Evolutionary conservation across 257 asterid species (phyloP).

Genomic region (Phtheirospermum japonicum): DNA sequence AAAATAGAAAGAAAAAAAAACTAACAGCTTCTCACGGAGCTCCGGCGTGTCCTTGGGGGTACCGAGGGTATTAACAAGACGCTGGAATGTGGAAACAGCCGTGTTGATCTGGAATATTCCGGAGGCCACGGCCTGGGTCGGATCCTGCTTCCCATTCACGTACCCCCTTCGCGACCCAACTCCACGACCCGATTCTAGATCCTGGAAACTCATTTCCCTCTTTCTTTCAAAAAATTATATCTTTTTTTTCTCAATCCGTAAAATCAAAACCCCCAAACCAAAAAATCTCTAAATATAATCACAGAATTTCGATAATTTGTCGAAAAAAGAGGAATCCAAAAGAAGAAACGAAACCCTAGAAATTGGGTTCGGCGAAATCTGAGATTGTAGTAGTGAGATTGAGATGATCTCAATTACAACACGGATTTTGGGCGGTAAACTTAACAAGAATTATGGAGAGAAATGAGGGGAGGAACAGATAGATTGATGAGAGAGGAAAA

Average conservation of each 20-base stretch:
- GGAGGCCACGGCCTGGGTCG: constrained; percentile 86
- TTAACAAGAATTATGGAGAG: constrained; percentile 28
- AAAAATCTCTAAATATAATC: constrained; percentile 23
- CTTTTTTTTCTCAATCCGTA: constrained; percentile 20
- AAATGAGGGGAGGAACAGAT: constrained; percentile 15
- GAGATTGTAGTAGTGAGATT: constrained; percentile 22
- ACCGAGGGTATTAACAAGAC: constrained; percentile 90
- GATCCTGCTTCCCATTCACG: constrained; percentile 74
- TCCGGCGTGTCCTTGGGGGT: constrained; percentile 95
- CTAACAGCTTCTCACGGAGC: constrained; percentile 94
- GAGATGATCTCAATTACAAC: neutral
- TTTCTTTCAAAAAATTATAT: constrained; percentile 13
- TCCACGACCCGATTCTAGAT: constrained; percentile 86
- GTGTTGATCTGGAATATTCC: constrained; percentile 94
- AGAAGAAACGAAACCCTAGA: constrained; percentile 32
- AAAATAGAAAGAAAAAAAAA: neutral
- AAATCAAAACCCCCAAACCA: constrained; percentile 25
- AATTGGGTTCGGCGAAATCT: constrained; percentile 23
- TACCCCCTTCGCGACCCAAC: constrained; percentile 50
- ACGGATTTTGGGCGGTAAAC: constrained; percentile 16
- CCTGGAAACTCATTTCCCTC: constrained; percentile 79
- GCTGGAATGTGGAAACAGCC: constrained; percentile 83
- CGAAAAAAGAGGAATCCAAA: neutral
- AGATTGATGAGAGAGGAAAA: constrained; percentile 21
- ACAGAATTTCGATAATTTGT: neutral